Percentiles rank a stretch among this genome's conserved stretches.
Evolutionary conservation across 2,329 filamentous ascomycete species (phyloP).

Genomic region (Monilinia fructigena): DNA sequence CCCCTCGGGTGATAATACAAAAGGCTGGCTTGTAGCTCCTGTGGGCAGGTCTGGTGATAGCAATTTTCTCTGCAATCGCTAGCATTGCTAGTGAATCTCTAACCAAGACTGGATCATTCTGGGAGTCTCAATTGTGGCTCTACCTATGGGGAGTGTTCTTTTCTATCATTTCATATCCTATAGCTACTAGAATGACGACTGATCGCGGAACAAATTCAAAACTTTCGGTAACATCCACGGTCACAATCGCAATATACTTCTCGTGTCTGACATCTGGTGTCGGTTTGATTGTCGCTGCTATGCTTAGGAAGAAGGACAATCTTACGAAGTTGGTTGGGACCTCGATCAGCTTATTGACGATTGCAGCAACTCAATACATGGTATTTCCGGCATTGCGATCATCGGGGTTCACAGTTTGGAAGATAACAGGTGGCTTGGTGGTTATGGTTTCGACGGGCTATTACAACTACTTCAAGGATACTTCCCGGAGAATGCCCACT

Average conservation of each 20-base stretch:
- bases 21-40: constrained; percentile 30
- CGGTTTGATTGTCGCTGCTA: constrained; percentile 29
- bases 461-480: constrained; percentile 32
- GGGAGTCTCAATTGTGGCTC: constrained; percentile 30
- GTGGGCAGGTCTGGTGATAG: constrained; percentile 29
- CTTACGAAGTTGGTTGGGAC: constrained; percentile 32
- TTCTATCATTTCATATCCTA: constrained; percentile 16
- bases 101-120: constrained; percentile 32
- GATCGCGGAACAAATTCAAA: neutral
- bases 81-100: constrained; percentile 31
- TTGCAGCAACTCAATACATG: constrained; percentile 30
- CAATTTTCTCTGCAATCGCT: constrained; percentile 29
- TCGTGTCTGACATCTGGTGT: constrained; percentile 16
- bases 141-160: constrained; percentile 32
- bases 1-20: constrained; percentile 14
- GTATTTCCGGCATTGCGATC: constrained; percentile 27
- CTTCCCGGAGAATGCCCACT: neutral
- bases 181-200: constrained; percentile 10
- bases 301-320: constrained; percentile 31
- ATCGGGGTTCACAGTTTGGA: constrained; percentile 26
- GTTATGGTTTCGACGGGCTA: constrained; percentile 28
- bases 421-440: constrained; percentile 28
- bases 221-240: constrained; percentile 1
- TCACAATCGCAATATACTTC: constrained; percentile 20
- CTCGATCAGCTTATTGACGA: constrained; percentile 27